Evolutionary conservation across 768 basidiomycete genomes (phyloP).

Genomic region (Lentinula sp.): DNA sequence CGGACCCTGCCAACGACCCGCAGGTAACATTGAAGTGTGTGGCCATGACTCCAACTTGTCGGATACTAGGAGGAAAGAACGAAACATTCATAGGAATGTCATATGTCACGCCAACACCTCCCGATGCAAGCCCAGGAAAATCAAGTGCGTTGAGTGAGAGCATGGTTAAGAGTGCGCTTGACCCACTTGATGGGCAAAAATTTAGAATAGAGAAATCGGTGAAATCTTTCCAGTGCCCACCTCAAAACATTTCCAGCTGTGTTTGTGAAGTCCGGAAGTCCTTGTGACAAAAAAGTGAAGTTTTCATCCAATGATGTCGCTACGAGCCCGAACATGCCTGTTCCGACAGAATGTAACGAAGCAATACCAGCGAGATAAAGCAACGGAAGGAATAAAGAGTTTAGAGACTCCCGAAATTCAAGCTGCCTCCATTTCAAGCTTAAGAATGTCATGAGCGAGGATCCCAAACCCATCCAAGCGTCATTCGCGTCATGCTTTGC

Average conservation of each 20-base stretch:
- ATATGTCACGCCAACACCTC: background rate
- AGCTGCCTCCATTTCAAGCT: background rate
- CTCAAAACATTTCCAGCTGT: background rate
- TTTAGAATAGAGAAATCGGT: no score
- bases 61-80: background rate
- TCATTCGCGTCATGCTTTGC: constrained; percentile 1
- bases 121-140: constrained; percentile 1
- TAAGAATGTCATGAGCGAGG: background rate
- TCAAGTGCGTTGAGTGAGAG: background rate
- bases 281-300: background rate
- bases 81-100: background rate
- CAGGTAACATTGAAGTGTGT: constrained; percentile 1
- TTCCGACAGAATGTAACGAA: background rate
- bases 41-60: background rate
- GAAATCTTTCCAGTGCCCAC: background rate
- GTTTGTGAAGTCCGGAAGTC: background rate
- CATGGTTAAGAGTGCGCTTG: constrained; percentile 2
- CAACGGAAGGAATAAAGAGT: background rate
- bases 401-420: background rate
- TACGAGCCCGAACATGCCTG: background rate
- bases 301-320: background rate
- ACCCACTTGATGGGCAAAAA: background rate
- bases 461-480: constrained; percentile 1
- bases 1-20: background rate
- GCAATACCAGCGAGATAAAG: background rate